Conservation (phyloP, 202 grass and related monocot genomes). For the Hordeum pubiflorum region DNA sequence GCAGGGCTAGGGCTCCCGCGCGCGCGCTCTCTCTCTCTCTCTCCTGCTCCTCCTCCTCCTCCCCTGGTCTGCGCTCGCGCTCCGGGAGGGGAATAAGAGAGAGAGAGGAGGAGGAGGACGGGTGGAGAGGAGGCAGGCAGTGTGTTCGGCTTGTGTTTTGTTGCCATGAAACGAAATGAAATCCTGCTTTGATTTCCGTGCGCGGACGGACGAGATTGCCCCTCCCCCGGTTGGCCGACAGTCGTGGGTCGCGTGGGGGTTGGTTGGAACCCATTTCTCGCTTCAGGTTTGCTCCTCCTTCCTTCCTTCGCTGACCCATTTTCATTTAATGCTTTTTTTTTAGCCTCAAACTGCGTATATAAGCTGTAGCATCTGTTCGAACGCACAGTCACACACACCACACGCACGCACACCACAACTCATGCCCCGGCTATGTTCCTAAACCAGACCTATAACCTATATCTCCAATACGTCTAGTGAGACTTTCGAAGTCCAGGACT, state of each 20-base stretch:
- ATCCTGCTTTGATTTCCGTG: conserved; percentile 33
- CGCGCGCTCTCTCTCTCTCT: background rate
- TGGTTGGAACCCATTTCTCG: background rate
- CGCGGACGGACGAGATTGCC: conserved; percentile 42
- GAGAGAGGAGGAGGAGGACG: background rate
- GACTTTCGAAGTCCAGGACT: no score
- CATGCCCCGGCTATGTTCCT: no score
- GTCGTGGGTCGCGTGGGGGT: conserved; percentile 27
- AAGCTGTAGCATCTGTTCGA: no score
- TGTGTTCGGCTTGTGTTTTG: background rate
- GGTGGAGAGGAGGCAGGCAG: background rate
- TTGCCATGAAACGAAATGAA: conserved; percentile 8
- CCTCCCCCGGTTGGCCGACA: conserved; percentile 29
- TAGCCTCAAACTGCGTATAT: no score
- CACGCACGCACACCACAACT: no score
- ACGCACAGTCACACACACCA: no score
- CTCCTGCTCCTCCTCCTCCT: background rate
- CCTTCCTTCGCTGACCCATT: background rate
- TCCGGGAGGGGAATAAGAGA: conserved; percentile 19
- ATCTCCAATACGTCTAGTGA: no score
- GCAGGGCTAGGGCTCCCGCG: conserved; percentile 42
- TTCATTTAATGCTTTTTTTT: background rate
- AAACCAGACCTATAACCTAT: no score
- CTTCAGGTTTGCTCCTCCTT: background rate
- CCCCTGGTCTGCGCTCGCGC: conserved; percentile 23